Percentiles rank a stretch among this genome's conserved stretches.
These are phyloP conservation scores for Cylindrodendrum hubeiense DNA, from an alignment of 2,329 filamentous ascomycete species.

Conservation along the genomic window DNA sequence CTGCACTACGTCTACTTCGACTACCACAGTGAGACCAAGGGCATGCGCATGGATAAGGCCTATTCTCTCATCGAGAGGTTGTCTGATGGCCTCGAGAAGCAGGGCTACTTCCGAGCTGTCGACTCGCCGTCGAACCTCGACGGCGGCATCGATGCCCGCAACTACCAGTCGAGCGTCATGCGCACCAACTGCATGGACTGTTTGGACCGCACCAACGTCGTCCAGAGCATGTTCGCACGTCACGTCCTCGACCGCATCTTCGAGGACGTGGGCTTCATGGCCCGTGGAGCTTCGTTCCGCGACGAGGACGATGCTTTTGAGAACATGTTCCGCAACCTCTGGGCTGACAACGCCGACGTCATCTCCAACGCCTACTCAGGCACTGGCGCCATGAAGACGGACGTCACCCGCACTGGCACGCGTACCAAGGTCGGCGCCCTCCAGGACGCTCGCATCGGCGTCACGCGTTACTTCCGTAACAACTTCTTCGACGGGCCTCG, in stretches of 20 bases:
- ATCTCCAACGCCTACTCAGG: slow-evolving; percentile 94
- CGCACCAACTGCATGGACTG: slow-evolving; percentile 99
- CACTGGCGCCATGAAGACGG: slow-evolving; percentile 97
- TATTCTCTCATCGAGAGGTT: slow-evolving; percentile 88
- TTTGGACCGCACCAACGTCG: slow-evolving; percentile 95
- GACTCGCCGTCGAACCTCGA: slow-evolving; percentile 81
- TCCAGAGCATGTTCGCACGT: slow-evolving; percentile 96
- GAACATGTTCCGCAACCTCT: slow-evolving; percentile 93
- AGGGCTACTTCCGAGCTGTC: slow-evolving; percentile 93
- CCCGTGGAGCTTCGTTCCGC: slow-evolving; percentile 80
- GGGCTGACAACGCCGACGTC: slow-evolving; percentile 98
- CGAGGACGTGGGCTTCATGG: slow-evolving; percentile 83
- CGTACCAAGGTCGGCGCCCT: slow-evolving; percentile 87
- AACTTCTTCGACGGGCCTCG: slow-evolving; percentile 95
- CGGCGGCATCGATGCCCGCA: slow-evolving; percentile 83
- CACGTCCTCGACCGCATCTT: slow-evolving; percentile 92
- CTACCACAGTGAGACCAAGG: slow-evolving; percentile 98
- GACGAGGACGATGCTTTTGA: slow-evolving; percentile 86
- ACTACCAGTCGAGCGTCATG: slow-evolving; percentile 88
- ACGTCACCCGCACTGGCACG: slow-evolving; percentile 93
- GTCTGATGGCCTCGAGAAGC: slow-evolving; percentile 78
- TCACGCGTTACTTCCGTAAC: slow-evolving; percentile 91
- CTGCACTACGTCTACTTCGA: slow-evolving; percentile 99
- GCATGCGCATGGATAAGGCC: slow-evolving; percentile 91
- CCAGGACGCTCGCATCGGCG: slow-evolving; percentile 88